phyloP scores from a whole-genome alignment of 2,329 filamentous ascomycete genomes.

The Trichoderma citrinoviride region DNA sequence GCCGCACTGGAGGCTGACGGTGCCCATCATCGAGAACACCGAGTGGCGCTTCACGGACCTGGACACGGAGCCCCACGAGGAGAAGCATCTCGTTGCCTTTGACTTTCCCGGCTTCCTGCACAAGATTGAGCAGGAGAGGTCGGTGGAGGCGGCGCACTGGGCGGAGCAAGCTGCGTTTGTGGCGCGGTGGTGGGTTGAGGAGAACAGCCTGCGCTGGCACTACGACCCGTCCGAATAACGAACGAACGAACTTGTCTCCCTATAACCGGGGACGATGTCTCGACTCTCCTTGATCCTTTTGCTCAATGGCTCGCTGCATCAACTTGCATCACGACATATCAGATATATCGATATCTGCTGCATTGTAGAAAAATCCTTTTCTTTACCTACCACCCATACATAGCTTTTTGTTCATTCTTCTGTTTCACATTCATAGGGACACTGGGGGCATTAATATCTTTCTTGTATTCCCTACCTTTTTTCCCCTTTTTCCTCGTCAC shows the following conservation, averaged over 20 bases:
- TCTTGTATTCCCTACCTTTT: neutral
- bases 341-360: conserved; percentile 4
- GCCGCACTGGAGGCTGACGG: conserved; percentile 29
- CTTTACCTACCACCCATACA: neutral
- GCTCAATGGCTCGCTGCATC: neutral
- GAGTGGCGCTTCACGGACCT: conserved; percentile 31
- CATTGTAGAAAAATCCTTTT: neutral
- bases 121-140: conserved; percentile 22
- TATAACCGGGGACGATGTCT: neutral
- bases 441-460: conserved; percentile 18
- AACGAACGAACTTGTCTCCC: neutral
- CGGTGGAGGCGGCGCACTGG: conserved; percentile 25
- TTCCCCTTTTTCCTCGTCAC: neutral
- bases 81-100: conserved; percentile 24
- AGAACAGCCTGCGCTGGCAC: conserved; percentile 27
- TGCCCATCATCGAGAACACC: conserved; percentile 29
- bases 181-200: conserved; percentile 28
- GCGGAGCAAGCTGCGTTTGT: conserved; percentile 27
- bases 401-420: neutral
- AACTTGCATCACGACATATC: neutral
- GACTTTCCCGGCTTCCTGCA: conserved; percentile 23
- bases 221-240: conserved; percentile 19
- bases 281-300: neutral
- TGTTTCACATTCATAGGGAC: conserved; percentile 6
- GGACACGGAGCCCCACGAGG: conserved; percentile 26